Evolutionary conservation across 2,329 filamentous ascomycete genomes (phyloP), one percentile per base, ranked within the genome.

Genomic region (Fusarium buxicola): DNA sequence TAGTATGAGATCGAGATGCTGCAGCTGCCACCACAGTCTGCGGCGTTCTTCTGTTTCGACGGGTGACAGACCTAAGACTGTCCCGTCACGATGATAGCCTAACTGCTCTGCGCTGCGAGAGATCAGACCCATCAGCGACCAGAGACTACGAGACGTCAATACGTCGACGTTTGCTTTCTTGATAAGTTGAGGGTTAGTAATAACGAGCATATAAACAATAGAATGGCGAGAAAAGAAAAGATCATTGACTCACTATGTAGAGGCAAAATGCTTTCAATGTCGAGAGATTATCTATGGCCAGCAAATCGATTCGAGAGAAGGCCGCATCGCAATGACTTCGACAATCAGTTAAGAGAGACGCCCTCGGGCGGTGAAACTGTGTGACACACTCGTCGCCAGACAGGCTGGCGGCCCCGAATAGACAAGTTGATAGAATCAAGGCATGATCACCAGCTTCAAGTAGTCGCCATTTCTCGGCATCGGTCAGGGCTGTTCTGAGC

Each of bases 1-100:
- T 0, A 62, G 30, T 4, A 53, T 38, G 0, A 63, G 41, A 6
- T 63, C 60, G 2, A 63, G 47, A 8, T 63, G 48, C 10, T 55
- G 60, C 0, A 63, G 31, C 7, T 63, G 54, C 60, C 60, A 63
- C 60, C 59, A 63, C 0, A 63, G 4, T 28, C 59, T 44, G 11
- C 60, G 39, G 1, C 54, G 54, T 2, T 63, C 54, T n/a, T 63
- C 60, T 18, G 60, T 63, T 39, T 63, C 47, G 11, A 49, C 30
- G 0, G 54, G 39, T 0, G 47, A 43, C 0, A 63, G 59, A 0
- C 59, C 48, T 7, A 63, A 21, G 9, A 49, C 34, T 7, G 47
- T 50, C 1, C 60, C 60, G 8, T 63, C 60, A 4, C 59, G 60
- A 2, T 63, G 60, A 15, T 57, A 25, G 3, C 60, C 60, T 1